Base-by-base conservation (phyloP, 345 rosid species). In the Syzygium aromaticum region DNA sequence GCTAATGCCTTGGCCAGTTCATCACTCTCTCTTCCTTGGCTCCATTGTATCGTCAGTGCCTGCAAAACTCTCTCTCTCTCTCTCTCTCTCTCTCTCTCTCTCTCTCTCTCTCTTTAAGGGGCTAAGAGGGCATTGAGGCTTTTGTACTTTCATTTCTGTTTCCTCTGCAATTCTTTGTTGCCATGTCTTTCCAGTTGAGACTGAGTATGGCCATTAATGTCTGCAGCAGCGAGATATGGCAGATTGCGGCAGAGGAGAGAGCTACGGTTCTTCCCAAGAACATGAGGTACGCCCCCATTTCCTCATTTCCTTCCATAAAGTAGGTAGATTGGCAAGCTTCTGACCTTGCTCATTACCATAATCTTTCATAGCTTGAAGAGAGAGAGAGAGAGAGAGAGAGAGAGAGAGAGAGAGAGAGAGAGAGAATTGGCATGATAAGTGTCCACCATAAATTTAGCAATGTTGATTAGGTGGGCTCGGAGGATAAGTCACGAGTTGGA, bases 201-300 rank as follows among this genome's bases (percentile, higher is more conserved):
- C 82, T 38, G 82, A 73, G 43, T 14, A 19, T 33, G 7, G 38
- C 46, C 49, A 10, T 3, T 10, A 0, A 21, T 73, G 82, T 73
- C 82, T 73, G 49, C 49, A 73, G 49, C 82, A 33, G 49, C 49
- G 25, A 73, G 86, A 86, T 78, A 94, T 94, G 95, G 93, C 93
- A 23, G 95, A 91, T 84, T 91, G 83, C 93, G 92, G 88, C 88
- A 84, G 92, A 88, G 93, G 87, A 63, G 91, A 91, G 25, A 92
- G 92, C 64, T 86, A 85, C 22, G 86, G 87, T 25, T 87, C 85
- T 87, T 90, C 95, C 85, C 93, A 89, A 77, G 88, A 91, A 40
- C 86, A 88, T 11, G 82, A 73, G 82, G 82, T 73, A 73, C 49
- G 82, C 78, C 49, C 82, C 49, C 49, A 2, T 73, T 73, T 38